phyloP scores from a whole-genome alignment of 2,329 filamentous ascomycete species.

The Pyricularia pennisetigena region DNA sequence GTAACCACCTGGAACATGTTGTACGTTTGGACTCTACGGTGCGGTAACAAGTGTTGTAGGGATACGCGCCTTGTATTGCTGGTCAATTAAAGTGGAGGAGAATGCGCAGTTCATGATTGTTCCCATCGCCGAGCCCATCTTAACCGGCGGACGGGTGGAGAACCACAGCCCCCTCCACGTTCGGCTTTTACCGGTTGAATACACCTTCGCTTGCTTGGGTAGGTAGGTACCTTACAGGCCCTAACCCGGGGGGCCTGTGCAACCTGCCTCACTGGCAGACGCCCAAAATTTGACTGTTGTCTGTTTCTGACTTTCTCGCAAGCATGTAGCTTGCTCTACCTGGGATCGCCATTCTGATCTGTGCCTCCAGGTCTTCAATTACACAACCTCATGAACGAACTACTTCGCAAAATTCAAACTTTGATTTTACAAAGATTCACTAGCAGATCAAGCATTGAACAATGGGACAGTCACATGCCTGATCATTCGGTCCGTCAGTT shows the following conservation, averaged over 20 bases:
- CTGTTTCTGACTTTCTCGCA: too few relatives aligned
- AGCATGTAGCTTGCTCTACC: too few relatives aligned
- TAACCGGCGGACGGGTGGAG: not conserved
- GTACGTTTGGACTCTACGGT: too few relatives aligned
- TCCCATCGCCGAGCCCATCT: not conserved
- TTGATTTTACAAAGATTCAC: not conserved
- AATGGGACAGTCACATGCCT: not conserved
- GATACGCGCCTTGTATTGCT: too few relatives aligned
- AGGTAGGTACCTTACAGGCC: not conserved
- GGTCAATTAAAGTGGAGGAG: not conserved
- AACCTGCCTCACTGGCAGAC: not conserved
- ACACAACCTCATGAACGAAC: too few relatives aligned
- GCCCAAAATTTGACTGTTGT: too few relatives aligned
- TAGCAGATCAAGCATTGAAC: not conserved
- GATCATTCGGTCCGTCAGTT: not conserved
- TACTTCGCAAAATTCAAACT: too few relatives aligned
- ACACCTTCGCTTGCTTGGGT: not conserved
- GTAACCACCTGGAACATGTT: not conserved
- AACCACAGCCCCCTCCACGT: not conserved
- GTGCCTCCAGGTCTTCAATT: too few relatives aligned
- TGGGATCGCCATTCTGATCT: not conserved
- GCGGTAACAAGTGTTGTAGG: not conserved
- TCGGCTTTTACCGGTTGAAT: not conserved
- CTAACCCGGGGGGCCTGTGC: not conserved
- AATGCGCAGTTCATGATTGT: not conserved